A percentile compares a stretch with the other conserved stretches of the same genome.
phyloP scores from a whole-genome alignment of 2,329 filamentous ascomycete species.

The Penicillium crustosum region DNA sequence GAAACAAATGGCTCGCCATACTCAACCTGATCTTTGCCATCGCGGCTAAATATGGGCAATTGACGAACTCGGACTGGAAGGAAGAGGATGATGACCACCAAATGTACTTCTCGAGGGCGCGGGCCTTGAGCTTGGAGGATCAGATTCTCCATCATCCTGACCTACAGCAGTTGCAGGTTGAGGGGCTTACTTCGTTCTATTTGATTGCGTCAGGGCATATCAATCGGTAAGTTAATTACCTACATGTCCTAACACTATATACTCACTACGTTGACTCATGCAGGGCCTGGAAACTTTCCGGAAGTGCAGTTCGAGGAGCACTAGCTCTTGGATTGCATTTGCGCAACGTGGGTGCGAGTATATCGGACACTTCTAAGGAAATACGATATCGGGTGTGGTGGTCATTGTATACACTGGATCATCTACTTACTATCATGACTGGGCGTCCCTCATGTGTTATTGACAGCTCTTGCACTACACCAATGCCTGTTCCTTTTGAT shows the following conservation, averaged over 20 bases:
- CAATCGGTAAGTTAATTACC: slow-evolving; percentile 38
- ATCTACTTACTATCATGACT: slow-evolving; percentile 45
- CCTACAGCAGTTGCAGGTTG: slow-evolving; percentile 46
- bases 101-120: slow-evolving; percentile 44
- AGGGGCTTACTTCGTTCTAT: slow-evolving; percentile 45
- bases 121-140: slow-evolving; percentile 39
- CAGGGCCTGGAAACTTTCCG: slow-evolving; percentile 46
- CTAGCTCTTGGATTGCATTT: slow-evolving; percentile 46
- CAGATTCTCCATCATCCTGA: slow-evolving; percentile 45
- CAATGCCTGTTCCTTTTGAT: slow-evolving; percentile 44
- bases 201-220: slow-evolving; percentile 43
- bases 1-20: slow-evolving; percentile 46
- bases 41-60: slow-evolving; percentile 41
- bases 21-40: slow-evolving; percentile 49
- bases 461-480: slow-evolving; percentile 44
- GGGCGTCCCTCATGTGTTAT: slow-evolving; percentile 46
- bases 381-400: slow-evolving; percentile 49
- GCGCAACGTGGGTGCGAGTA: slow-evolving; percentile 39
- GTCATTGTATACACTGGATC: slow-evolving; percentile 45
- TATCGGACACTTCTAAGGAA: slow-evolving; percentile 44
- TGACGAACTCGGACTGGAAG: slow-evolving; percentile 39
- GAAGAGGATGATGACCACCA: slow-evolving; percentile 41
- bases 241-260: not conserved
- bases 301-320: slow-evolving; percentile 43
- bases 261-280: slow-evolving; percentile 1